Conservation (phyloP, 2,329 filamentous ascomycete species). For the Cercospora canescens region DNA sequence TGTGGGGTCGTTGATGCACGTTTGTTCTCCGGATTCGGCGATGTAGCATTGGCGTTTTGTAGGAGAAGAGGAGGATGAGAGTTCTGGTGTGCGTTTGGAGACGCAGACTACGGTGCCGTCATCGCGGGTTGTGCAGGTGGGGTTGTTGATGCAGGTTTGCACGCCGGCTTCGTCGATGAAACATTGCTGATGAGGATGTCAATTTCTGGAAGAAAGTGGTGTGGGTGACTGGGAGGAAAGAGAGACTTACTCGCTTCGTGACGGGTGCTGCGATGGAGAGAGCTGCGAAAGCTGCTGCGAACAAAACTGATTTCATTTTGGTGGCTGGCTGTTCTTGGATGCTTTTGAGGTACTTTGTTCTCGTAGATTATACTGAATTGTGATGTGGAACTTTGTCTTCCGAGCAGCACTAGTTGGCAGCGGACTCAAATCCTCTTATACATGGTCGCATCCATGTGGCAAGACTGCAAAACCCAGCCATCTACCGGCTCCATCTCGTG, state of each 20-base stretch:
- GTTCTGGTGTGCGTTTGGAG: neutral
- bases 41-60: conserved; percentile 21
- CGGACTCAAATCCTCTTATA: conserved; percentile 2
- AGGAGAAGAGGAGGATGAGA: neutral
- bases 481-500: conserved; percentile 4
- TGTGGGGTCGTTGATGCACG: conserved; percentile 15
- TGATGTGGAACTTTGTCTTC: neutral
- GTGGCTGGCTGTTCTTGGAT: neutral
- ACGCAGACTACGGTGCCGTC: conserved; percentile 17
- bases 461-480: neutral
- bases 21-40: conserved; percentile 10
- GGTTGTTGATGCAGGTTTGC: conserved; percentile 19
- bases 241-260: conserved; percentile 3
- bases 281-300: conserved; percentile 14
- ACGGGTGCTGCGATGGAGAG: conserved; percentile 15
- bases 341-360: no score
- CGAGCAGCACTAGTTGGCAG: neutral
- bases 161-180: conserved; percentile 16
- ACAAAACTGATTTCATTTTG: conserved; percentile 16
- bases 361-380: neutral
- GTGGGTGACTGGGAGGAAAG: no score
- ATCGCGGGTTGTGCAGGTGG: conserved; percentile 16
- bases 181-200: conserved; percentile 13
- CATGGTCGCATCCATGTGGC: neutral
- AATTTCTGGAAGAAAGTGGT: neutral